Evolutionary conservation across 805 yeast species (phyloP).

Genomic region (Geotrichum ghanense): DNA sequence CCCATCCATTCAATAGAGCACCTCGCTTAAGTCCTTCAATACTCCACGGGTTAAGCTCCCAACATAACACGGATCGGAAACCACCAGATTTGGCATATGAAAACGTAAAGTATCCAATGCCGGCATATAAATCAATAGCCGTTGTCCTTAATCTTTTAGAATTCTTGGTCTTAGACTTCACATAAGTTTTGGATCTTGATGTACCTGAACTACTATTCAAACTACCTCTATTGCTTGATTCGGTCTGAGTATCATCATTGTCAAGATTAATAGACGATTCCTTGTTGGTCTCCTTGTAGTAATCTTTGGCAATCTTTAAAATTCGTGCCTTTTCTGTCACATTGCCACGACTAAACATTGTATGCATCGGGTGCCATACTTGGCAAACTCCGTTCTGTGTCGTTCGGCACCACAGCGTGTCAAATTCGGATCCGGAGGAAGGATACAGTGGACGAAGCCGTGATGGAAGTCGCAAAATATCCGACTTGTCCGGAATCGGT

Average conservation of each 20-base stretch:
- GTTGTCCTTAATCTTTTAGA: conserved; percentile 19
- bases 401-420: conserved; percentile 57
- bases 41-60: conserved; percentile 85
- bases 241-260: conserved; percentile 13
- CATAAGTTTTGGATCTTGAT: neutral
- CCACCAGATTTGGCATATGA: conserved; percentile 43
- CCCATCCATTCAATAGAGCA: conserved; percentile 33
- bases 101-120: conserved; percentile 76
- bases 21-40: conserved; percentile 58
- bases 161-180: neutral
- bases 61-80: conserved; percentile 49
- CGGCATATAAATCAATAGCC: conserved; percentile 66
- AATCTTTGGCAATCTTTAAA: conserved; percentile 20
- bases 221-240: neutral
- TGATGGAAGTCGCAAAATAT: conserved; percentile 54
- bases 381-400: conserved; percentile 68
- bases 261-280: conserved; percentile 17
- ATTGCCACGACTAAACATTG: conserved; percentile 85
- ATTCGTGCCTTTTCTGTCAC: conserved; percentile 69
- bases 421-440: conserved; percentile 35
- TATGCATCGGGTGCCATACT: conserved; percentile 73
- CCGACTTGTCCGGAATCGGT: conserved; percentile 43
- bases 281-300: neutral
- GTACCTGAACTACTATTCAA: neutral
- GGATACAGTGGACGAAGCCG: conserved; percentile 31